Evolutionary conservation across 2,329 filamentous ascomycete genomes (phyloP).

Genomic region (Pseudogymnoascus sp.): DNA sequence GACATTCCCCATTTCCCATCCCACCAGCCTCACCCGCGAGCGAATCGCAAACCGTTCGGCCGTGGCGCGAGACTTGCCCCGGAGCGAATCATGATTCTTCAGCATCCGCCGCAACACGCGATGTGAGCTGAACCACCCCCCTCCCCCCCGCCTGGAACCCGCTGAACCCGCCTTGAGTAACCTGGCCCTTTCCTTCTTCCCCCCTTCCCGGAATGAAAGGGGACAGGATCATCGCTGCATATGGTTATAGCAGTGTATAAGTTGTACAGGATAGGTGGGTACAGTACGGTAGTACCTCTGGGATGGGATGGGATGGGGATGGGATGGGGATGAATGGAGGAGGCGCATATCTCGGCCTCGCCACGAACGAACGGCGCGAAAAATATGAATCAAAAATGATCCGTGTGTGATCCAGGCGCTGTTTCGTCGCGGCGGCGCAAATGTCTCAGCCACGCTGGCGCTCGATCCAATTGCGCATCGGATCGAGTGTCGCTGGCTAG

Average conservation of each 20-base stretch:
- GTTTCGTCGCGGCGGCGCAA: constrained; percentile 1
- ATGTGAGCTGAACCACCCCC: not conserved
- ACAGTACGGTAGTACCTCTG: too few relatives aligned
- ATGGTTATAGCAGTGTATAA: not conserved
- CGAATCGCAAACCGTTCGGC: constrained; percentile 2
- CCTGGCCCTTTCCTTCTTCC: not conserved
- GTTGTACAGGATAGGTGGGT: too few relatives aligned
- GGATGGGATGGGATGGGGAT: too few relatives aligned
- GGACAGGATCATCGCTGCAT: constrained; percentile 6
- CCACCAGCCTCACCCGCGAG: not conserved
- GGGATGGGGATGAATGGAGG: too few relatives aligned
- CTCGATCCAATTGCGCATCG: constrained; percentile 7
- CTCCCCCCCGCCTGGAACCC: not conserved
- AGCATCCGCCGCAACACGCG: constrained; percentile 6
- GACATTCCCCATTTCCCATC: not conserved
- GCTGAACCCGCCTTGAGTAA: not conserved
- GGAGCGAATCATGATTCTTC: not conserved
- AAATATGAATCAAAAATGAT: constrained; percentile 7
- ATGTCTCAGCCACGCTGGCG: constrained; percentile 5
- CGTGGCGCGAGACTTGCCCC: not conserved
- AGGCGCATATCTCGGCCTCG: not conserved
- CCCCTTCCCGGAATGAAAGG: not conserved
- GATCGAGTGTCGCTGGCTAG: not conserved
- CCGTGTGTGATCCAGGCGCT: not conserved
- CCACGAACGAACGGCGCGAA: not conserved